These are phyloP conservation scores for Leptosphaerulina australis DNA, from an alignment of 2,329 filamentous ascomycete species.

Conservation along the genomic window DNA sequence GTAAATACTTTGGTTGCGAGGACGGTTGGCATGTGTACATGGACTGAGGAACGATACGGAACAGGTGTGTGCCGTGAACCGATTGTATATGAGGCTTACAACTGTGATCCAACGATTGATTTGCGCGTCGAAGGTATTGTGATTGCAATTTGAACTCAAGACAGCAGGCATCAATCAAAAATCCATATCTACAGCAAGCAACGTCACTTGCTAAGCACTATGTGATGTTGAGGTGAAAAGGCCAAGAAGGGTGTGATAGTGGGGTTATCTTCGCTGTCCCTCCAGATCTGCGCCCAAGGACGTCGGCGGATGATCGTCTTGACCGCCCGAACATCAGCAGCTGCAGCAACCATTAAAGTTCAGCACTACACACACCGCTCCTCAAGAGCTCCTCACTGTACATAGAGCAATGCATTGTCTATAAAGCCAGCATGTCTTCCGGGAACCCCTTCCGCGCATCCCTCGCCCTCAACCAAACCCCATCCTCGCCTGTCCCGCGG, in stretches of 20 bases:
- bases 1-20: conserved; percentile 62
- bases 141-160: neutral
- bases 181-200: conserved; percentile 1
- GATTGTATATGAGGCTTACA: conserved; percentile 2
- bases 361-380: conserved; percentile 28
- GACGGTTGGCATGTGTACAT: conserved; percentile 67
- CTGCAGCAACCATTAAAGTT: conserved; percentile 21
- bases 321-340: conserved; percentile 31
- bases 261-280: conserved; percentile 32
- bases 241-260: conserved; percentile 19
- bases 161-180: neutral
- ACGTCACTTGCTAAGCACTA: conserved; percentile 6
- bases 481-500: conserved; percentile 30
- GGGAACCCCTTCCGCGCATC: conserved; percentile 50
- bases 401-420: conserved; percentile 50
- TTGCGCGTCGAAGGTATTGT: neutral
- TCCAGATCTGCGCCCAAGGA: conserved; percentile 25
- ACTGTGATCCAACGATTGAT: conserved; percentile 13
- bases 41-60: conserved; percentile 52
- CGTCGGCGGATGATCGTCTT: conserved; percentile 25
- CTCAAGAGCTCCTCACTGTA: conserved; percentile 37
- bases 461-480: conserved; percentile 32
- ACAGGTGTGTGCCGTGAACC: conserved; percentile 4
- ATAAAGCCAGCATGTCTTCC: conserved; percentile 46
- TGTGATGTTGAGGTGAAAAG: conserved; percentile 10